Base-by-base conservation (phyloP, 345 rosid genomes). In the Citrus inodora region DNA sequence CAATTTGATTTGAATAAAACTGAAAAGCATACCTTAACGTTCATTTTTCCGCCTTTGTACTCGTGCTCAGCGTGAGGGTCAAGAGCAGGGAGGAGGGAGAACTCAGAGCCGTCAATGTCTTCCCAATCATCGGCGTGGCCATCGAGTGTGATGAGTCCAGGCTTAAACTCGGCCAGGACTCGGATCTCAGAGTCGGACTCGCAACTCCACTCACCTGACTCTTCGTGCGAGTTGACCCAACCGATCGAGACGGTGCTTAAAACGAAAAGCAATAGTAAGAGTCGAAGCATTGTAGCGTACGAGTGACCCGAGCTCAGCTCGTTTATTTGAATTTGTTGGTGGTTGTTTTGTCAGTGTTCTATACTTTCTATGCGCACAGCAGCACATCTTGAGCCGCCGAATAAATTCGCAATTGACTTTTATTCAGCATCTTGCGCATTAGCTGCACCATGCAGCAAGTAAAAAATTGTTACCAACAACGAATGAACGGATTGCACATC, bases 61-160 rank as follows among this genome's bases (percentile, higher is more conserved):
- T 88, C 94, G 70, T 91, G 90, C 75, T 94, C 99, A 5, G 76
- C 92, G 46, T 94, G 89, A 0, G 98, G 99, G 83, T 96, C 98
- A 58, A 94, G 94, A 24, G 99, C 98, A 33, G 97, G 98, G 6
- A 85, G 90, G 48, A 96, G 97, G 28, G 98, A 79, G 84, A 89
- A 91, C 80, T 94, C 94, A 32, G 85, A 89, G 77, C 92, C 95
- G 1, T 89, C 95, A 80, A 96, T 84, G 81, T 82, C 89, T 56
- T 79, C 84, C 98, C 99, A 96, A 67, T 96, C 99, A 60, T 94
- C 94, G 84, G 91, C 87, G 71, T 69, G 94, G 28, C 98, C 99
- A 64, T 96, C 98, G 80, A 96, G 85, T 32, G 98, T 92, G 85
- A 96, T 72, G 71, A 88, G 73, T 75, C 97, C 99, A 2, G 98